Evolutionary conservation across 495 filamentous ascomycete species (phyloP).

Genomic region (Parathielavia appendiculata): DNA sequence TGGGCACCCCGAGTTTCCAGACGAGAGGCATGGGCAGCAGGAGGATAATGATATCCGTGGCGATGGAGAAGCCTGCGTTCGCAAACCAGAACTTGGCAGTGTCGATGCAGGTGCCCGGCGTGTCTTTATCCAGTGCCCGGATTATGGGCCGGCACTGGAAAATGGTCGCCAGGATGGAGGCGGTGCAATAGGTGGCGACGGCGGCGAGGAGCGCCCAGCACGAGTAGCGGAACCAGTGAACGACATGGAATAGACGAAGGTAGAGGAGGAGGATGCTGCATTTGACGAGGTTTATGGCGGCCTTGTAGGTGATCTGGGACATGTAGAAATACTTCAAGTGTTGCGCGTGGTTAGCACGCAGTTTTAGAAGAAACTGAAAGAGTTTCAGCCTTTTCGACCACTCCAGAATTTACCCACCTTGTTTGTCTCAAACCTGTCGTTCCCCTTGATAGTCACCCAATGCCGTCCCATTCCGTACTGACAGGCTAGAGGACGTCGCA

Average conservation of each 20-base stretch:
- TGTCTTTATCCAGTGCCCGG: conserved; percentile 29
- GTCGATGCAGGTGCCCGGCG: conserved; percentile 29
- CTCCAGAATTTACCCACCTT: background rate
- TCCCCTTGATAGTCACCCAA: background rate
- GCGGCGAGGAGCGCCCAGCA: conserved; percentile 24
- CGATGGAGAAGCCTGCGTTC: conserved; percentile 28
- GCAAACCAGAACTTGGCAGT: conserved; percentile 27
- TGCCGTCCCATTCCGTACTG: conserved; percentile 8
- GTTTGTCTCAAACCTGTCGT: conserved; percentile 5
- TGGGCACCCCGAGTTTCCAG: conserved; percentile 29
- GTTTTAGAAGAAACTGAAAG: background rate
- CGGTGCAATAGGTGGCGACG: conserved; percentile 27
- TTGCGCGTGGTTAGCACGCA: background rate
- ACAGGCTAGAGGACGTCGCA: background rate
- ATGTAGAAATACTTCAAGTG: conserved; percentile 26
- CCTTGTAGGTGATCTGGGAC: conserved; percentile 31
- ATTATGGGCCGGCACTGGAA: conserved; percentile 31
- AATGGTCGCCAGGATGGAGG: conserved; percentile 23
- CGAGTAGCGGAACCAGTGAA: conserved; percentile 19
- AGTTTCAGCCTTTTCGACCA: background rate
- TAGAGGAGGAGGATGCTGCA: conserved; percentile 32
- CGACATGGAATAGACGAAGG: conserved; percentile 29
- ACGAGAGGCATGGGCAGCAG: conserved; percentile 35
- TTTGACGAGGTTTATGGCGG: conserved; percentile 32
- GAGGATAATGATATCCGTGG: conserved; percentile 30